Evolutionary conservation across 352 stramenopile species (phyloP).

Genomic region (Phytophthora pistaciae): DNA sequence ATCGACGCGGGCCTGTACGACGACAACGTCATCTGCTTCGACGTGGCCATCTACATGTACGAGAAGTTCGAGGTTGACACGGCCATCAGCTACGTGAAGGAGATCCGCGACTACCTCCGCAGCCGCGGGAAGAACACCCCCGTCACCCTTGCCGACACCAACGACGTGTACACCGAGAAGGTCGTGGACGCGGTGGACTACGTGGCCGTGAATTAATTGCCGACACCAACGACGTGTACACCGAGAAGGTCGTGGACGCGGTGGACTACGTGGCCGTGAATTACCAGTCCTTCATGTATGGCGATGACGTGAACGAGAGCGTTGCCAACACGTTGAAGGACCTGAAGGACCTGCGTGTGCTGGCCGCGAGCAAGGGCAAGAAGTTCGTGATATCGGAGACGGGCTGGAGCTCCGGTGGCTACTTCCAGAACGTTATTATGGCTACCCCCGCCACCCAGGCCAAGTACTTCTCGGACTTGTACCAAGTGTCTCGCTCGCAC

Average conservation of each 20-base stretch:
- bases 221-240: background rate
- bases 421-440: background rate
- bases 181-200: background rate
- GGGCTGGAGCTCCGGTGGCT: background rate
- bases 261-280: background rate
- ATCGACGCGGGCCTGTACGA: background rate
- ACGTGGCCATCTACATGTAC: background rate
- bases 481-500: background rate
- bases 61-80: background rate
- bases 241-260: background rate
- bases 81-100: background rate
- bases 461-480: constrained; percentile 5
- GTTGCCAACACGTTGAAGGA: background rate
- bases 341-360: background rate
- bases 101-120: background rate
- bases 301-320: background rate
- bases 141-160: background rate
- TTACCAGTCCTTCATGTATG: background rate
- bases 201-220: background rate
- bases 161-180: background rate
- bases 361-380: background rate
- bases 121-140: background rate
- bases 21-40: background rate
- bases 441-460: background rate
- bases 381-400: background rate